Conservation (phyloP, 495 filamentous ascomycete genomes). For the Parmelia sp. region DNA sequence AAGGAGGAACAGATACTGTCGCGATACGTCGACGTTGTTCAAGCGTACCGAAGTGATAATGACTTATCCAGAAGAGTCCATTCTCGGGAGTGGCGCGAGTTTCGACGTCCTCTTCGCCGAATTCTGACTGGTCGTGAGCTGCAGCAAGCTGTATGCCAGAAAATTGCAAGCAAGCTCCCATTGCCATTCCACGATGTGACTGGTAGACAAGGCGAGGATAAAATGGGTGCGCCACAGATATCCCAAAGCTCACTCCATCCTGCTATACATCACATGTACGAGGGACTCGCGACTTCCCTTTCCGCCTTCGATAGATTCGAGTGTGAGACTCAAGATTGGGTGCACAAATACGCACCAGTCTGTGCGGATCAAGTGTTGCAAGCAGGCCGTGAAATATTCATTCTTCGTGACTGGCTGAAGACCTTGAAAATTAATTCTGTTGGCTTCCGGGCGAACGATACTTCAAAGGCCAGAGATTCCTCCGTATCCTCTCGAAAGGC, state of each 20-base stretch:
- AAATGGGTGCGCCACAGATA: constrained; percentile 4
- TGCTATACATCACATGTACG: constrained; percentile 54
- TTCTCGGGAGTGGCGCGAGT: constrained; percentile 21
- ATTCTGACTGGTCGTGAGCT: constrained; percentile 31
- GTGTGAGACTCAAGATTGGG: constrained; percentile 71
- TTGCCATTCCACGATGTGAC: background rate
- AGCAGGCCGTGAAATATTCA: constrained; percentile 56
- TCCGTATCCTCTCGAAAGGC: constrained; percentile 33
- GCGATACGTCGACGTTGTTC: constrained; percentile 22
- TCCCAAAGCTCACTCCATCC: constrained; percentile 37
- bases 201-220: background rate
- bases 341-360: constrained; percentile 78
- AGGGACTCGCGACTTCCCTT: constrained; percentile 51
- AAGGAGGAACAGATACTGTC: constrained; percentile 41
- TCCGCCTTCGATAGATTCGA: constrained; percentile 74
- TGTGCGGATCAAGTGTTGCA: constrained; percentile 70
- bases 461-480: constrained; percentile 40
- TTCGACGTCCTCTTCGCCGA: constrained; percentile 30
- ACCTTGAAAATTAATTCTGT: constrained; percentile 67
- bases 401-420: constrained; percentile 81
- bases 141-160: constrained; percentile 27
- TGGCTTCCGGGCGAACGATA: constrained; percentile 48
- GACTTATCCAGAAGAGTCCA: constrained; percentile 6
- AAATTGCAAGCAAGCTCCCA: constrained; percentile 9
- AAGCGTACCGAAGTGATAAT: constrained; percentile 29